phyloP scores from a whole-genome alignment of 345 rosid genomes.

The Carallia pectinifolia region DNA sequence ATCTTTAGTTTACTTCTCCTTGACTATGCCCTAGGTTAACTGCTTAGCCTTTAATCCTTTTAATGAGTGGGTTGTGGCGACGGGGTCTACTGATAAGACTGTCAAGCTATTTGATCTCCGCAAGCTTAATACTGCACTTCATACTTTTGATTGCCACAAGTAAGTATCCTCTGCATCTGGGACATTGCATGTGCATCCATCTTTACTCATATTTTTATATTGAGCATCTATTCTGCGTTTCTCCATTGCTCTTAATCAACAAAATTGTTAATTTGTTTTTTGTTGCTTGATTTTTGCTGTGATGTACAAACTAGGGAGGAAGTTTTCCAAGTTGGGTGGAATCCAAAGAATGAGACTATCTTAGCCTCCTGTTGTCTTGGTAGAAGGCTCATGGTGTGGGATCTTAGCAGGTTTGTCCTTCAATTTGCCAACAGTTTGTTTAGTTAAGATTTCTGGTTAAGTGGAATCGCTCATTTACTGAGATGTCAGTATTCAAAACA shows the following conservation, averaged over 20 bases:
- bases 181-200: background rate
- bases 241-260: too few relatives aligned
- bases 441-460: slow-evolving; percentile 2
- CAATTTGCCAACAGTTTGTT: background rate
- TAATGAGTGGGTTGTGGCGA: slow-evolving; percentile 98
- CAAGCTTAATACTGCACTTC: slow-evolving; percentile 78
- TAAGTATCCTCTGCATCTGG: slow-evolving; percentile 31
- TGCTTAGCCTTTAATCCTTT: slow-evolving; percentile 98
- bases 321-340: slow-evolving; percentile 99
- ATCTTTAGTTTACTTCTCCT: slow-evolving; percentile 2
- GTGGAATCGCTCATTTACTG: background rate
- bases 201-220: background rate
- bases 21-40: slow-evolving; percentile 58
- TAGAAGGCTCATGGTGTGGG: slow-evolving; percentile 99
- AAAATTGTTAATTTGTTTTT: background rate
- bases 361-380: slow-evolving; percentile 99
- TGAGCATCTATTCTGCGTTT: too few relatives aligned
- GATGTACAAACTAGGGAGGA: slow-evolving; percentile 66
- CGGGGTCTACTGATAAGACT: slow-evolving; percentile 98
- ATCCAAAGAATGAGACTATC: slow-evolving; percentile 93
- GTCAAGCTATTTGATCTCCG: slow-evolving; percentile 93
- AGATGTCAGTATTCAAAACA: background rate
- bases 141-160: slow-evolving; percentile 96
- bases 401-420: slow-evolving; percentile 84
- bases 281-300: slow-evolving; percentile 8